A percentile compares a stretch with the other conserved stretches of the same genome.
Evolutionary conservation across 1,284 basidiomycete species (phyloP).

Genomic region (Xanthoconium separans): DNA sequence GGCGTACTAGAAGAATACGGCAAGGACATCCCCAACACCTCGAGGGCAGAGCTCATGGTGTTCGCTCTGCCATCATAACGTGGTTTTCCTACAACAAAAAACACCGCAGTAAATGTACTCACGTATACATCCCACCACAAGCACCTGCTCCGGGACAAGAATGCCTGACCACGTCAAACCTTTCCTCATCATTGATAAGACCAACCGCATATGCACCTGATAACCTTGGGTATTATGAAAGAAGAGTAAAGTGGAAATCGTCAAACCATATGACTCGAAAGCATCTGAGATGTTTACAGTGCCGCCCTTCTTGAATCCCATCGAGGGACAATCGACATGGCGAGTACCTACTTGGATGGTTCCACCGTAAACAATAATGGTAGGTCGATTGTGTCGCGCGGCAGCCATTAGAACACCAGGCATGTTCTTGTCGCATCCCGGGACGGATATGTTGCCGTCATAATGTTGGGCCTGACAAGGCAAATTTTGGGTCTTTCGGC

Average conservation of each 20-base stretch:
- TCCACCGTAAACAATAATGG: conserved; percentile 84
- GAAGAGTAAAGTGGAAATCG: not conserved
- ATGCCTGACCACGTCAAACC: conserved; percentile 78
- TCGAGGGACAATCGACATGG: conserved; percentile 75
- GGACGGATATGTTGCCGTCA: conserved; percentile 82
- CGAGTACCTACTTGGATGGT: conserved; percentile 77
- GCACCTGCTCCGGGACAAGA: conserved; percentile 79
- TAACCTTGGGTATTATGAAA: conserved; percentile 1
- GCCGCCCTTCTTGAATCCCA: conserved; percentile 77
- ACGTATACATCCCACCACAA: conserved; percentile 86
- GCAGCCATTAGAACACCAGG: conserved; percentile 88
- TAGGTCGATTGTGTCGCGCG: conserved; percentile 80
- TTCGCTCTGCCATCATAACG: conserved; percentile 53
- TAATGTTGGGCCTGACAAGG: conserved; percentile 72
- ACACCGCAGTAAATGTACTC: conserved; percentile 22
- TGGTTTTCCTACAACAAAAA: not conserved
- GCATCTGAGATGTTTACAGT: conserved; percentile 82
- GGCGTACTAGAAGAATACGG: conserved; percentile 88
- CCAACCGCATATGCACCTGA: conserved; percentile 72
- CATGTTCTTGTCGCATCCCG: conserved; percentile 93
- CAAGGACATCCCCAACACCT: conserved; percentile 90
- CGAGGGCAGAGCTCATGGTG: conserved; percentile 88
- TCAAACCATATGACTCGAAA: conserved; percentile 75
- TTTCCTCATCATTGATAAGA: conserved; percentile 73
- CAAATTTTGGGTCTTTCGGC: not conserved